A percentile compares a stretch with the other conserved stretches of the same genome.
These are phyloP conservation scores for Rhypophila decipiens DNA, from an alignment of 495 filamentous ascomycete species.

Conservation along the genomic window DNA sequence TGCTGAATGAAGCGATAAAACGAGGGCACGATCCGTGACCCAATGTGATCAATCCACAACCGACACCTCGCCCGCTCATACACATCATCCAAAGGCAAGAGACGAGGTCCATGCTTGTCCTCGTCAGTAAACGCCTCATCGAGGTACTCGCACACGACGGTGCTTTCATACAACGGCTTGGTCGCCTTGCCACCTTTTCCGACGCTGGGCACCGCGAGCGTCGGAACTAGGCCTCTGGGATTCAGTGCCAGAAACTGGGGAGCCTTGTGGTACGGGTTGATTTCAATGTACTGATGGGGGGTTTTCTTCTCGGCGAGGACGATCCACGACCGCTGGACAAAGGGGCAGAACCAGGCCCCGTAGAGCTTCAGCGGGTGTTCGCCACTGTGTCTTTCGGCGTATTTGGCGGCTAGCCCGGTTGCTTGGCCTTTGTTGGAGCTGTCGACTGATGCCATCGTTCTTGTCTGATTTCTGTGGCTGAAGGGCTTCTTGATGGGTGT, in stretches of 20 bases:
- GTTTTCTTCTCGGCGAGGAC: conserved; percentile 64
- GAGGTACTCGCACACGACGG: conserved; percentile 62
- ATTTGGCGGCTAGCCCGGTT: conserved; percentile 26
- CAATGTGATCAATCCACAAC: conserved; percentile 66
- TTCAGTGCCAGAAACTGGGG: conserved; percentile 58
- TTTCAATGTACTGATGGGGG: conserved; percentile 66
- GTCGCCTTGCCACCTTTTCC: conserved; percentile 24
- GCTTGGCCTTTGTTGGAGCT: conserved; percentile 9
- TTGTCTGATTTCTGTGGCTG: not conserved
- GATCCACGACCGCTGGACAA: conserved; percentile 61
- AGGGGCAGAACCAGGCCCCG: conserved; percentile 48
- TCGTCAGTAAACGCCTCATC: conserved; percentile 52
- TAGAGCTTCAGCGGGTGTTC: conserved; percentile 40
- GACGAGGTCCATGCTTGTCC: conserved; percentile 22
- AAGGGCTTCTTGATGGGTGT: too few species aligned
- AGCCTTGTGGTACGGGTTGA: conserved; percentile 66
- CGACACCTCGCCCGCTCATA: conserved; percentile 54
- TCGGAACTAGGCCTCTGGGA: conserved; percentile 64
- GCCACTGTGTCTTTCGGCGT: conserved; percentile 26
- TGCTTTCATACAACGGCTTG: conserved; percentile 61
- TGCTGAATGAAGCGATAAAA: conserved; percentile 63
- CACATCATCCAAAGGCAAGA: conserved; percentile 47
- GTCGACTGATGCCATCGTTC: conserved; percentile 11
- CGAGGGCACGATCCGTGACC: conserved; percentile 53
- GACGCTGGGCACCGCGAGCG: conserved; percentile 38